Evolutionary conservation across 2,329 filamentous ascomycete species (phyloP).

Genomic region (Stagonosporopsis vannaccii): DNA sequence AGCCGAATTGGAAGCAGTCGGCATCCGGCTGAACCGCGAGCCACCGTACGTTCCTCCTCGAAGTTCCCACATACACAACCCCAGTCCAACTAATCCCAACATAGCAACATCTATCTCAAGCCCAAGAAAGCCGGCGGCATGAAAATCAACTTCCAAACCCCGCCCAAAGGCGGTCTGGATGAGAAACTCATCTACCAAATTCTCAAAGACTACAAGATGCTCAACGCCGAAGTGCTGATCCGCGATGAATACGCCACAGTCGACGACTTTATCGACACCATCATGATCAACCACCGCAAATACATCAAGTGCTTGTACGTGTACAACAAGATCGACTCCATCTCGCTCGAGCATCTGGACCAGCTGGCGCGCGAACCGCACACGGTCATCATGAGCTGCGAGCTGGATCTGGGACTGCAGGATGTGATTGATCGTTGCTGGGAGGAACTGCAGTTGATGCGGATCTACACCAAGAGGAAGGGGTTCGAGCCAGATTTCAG

Average conservation of each 20-base stretch:
- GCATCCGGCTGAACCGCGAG: constrained; percentile 89
- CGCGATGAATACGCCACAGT: constrained; percentile 93
- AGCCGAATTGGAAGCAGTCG: constrained; percentile 91
- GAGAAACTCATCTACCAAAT: constrained; percentile 99
- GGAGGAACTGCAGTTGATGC: constrained; percentile 88
- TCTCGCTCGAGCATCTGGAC: constrained; percentile 92
- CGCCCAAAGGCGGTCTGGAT: constrained; percentile 86
- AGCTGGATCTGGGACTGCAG: constrained; percentile 89
- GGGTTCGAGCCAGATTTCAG: constrained; percentile 86
- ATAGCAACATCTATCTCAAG: constrained; percentile 95
- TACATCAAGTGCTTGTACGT: constrained; percentile 96
- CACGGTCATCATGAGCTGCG: constrained; percentile 97
- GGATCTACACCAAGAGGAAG: constrained; percentile 88
- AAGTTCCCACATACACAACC: neutral
- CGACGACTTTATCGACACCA: constrained; percentile 98
- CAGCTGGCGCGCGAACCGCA: constrained; percentile 89
- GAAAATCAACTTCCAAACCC: constrained; percentile 94
- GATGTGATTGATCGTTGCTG: constrained; percentile 96
- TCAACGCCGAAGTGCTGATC: constrained; percentile 95
- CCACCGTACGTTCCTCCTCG: constrained; percentile 71
- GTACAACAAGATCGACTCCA: constrained; percentile 99
- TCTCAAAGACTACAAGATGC: constrained; percentile 95
- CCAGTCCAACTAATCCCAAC: neutral
- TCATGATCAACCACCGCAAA: constrained; percentile 98
- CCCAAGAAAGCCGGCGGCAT: constrained; percentile 94